Evolutionary conservation across 2,329 filamentous ascomycete genomes (phyloP).

Genomic region (Westerdykella aurantiaca): DNA sequence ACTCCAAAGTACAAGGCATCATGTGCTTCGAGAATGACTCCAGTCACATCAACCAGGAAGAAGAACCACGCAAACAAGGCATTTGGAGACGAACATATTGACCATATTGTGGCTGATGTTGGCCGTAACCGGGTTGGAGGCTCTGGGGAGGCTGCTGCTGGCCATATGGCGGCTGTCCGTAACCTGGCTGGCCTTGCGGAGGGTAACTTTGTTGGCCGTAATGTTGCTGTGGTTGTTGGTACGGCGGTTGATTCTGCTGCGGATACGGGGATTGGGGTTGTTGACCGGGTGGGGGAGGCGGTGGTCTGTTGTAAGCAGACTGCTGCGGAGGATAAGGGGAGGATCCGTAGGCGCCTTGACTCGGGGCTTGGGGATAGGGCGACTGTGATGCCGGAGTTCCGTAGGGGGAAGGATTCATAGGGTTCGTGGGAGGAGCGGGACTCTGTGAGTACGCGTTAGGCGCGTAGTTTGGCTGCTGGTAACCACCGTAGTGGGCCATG

Average conservation of each 20-base stretch:
- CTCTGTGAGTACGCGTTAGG: conserved; percentile 26
- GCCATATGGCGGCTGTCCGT: conserved; percentile 20
- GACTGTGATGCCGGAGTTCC: conserved; percentile 31
- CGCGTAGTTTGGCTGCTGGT: conserved; percentile 23
- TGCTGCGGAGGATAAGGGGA: conserved; percentile 35
- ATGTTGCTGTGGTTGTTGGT: conserved; percentile 27
- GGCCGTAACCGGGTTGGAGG: conserved; percentile 26
- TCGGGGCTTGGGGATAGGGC: conserved; percentile 41
- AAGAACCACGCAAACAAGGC: not conserved
- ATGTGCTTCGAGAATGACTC: not conserved
- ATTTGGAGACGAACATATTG: conserved; percentile 18
- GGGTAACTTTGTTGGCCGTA: conserved; percentile 26
- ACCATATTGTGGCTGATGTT: conserved; percentile 13
- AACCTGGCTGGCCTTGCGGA: not conserved
- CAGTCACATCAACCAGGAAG: not conserved
- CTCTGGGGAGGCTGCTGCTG: conserved; percentile 27
- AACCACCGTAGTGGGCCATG: conserved; percentile 30
- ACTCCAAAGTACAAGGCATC: not conserved
- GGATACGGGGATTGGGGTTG: conserved; percentile 18
- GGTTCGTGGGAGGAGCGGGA: conserved; percentile 16
- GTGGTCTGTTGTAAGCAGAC: conserved; percentile 29
- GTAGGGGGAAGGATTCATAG: conserved; percentile 28
- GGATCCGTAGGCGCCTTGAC: conserved; percentile 36
- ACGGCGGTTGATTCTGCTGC: conserved; percentile 15
- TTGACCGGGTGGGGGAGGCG: conserved; percentile 26